These are phyloP conservation scores for Mortierella alpina DNA, from an alignment of 192 early-diverging fungal genomes.

Conservation along the genomic window DNA sequence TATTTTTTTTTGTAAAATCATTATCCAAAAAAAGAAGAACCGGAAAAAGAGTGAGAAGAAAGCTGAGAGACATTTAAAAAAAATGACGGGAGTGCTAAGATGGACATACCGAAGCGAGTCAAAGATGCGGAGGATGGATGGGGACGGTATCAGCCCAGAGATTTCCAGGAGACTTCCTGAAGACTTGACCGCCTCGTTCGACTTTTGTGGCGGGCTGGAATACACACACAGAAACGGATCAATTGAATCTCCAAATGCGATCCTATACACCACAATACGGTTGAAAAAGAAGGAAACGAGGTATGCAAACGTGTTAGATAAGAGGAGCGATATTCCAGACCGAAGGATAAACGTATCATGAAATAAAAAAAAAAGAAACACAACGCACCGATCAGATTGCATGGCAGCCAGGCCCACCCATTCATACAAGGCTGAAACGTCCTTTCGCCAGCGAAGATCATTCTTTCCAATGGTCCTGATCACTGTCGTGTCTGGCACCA, in stretches of 20 bases:
- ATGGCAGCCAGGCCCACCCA: slow-evolving; percentile 57
- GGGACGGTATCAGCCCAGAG: slow-evolving; percentile 52
- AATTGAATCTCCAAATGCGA: slow-evolving; percentile 34
- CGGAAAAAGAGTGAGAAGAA: neutral
- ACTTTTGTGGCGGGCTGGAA: slow-evolving; percentile 32
- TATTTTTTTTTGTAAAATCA: slow-evolving; percentile 4
- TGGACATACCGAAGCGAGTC: slow-evolving; percentile 29
- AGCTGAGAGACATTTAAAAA: neutral
- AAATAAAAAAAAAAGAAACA: too few relatives aligned
- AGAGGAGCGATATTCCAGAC: neutral
- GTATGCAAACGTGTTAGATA: neutral
- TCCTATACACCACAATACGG: slow-evolving; percentile 16
- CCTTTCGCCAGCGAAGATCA: slow-evolving; percentile 37
- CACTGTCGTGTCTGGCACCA: slow-evolving; percentile 39
- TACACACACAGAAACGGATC: slow-evolving; percentile 57
- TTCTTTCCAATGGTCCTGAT: slow-evolving; percentile 51
- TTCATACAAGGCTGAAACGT: slow-evolving; percentile 51
- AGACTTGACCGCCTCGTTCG: neutral
- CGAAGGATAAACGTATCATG: neutral
- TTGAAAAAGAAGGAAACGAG: neutral
- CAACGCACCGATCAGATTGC: slow-evolving; percentile 47
- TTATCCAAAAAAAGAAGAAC: neutral
- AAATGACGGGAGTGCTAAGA: neutral
- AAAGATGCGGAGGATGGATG: slow-evolving; percentile 34
- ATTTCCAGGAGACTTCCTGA: slow-evolving; percentile 41